Percentiles rank a stretch among this genome's conserved stretches.
phyloP scores from a whole-genome alignment of 352 stramenopile genomes.

The Phytophthora quininea region DNA sequence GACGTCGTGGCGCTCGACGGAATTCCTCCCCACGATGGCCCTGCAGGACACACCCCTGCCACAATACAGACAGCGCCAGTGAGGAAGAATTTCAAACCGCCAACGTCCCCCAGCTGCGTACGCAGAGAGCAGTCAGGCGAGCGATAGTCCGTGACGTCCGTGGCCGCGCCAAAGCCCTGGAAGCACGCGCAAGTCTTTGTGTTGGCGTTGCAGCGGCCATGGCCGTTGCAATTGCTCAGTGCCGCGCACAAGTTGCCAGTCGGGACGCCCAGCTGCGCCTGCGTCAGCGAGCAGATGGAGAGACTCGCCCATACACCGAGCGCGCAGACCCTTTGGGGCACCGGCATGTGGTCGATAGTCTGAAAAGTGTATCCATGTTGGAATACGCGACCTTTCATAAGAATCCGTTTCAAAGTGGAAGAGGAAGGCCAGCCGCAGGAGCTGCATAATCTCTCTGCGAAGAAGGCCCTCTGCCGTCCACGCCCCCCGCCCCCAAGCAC shows the following conservation, averaged over 20 bases:
- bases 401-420: too few species aligned
- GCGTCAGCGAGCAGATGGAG: conserved; percentile 5
- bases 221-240: conserved; percentile 88
- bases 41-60: conserved; percentile 69
- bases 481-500: not conserved
- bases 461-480: too few species aligned
- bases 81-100: too few species aligned
- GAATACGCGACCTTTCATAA: too few species aligned
- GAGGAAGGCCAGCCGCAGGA: too few species aligned
- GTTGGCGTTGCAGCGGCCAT: conserved; percentile 84
- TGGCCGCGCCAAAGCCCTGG: conserved; percentile 84
- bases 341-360: too few species aligned
- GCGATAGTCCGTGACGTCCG: conserved; percentile 81
- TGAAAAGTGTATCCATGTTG: too few species aligned
- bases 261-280: conserved; percentile 54
- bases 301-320: not conserved
- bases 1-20: conserved; percentile 45
- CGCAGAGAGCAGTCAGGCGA: conserved; percentile 86
- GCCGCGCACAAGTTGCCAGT: conserved; percentile 77
- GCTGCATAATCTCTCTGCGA: too few species aligned
- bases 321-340: too few species aligned
- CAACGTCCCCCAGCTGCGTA: conserved; percentile 12
- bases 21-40: conserved; percentile 67
- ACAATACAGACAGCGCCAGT: not conserved
- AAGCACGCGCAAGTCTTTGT: conserved; percentile 90